A percentile compares a stretch with the other conserved stretches of the same genome.
phyloP scores from a whole-genome alignment of 1,284 basidiomycete genomes.

The Neonothopanus nambi region DNA sequence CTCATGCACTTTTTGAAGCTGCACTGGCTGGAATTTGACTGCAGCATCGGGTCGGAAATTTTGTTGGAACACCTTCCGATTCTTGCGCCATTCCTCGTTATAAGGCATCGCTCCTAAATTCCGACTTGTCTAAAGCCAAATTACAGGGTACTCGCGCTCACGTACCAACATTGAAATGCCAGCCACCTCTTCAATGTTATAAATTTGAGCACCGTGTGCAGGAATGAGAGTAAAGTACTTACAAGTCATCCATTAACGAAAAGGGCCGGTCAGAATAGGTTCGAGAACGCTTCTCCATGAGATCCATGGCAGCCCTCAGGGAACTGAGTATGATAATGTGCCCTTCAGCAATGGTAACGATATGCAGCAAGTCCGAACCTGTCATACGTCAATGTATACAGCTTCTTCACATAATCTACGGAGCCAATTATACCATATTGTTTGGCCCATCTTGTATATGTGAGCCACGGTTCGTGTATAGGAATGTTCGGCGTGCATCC shows the following conservation, averaged over 20 bases:
- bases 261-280: slow-evolving; percentile 4
- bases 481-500: neutral
- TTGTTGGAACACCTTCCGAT: slow-evolving; percentile 30
- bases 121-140: neutral
- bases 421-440: neutral
- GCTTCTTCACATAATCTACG: neutral
- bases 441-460: neutral
- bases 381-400: neutral
- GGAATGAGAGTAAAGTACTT: neutral
- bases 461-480: neutral
- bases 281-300: slow-evolving; percentile 1
- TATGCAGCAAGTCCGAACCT: neutral
- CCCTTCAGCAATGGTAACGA: slow-evolving; percentile 8
- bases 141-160: neutral
- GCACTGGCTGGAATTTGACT: slow-evolving; percentile 20
- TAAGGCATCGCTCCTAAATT: slow-evolving; percentile 18
- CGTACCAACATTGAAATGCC: slow-evolving; percentile 1
- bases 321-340: slow-evolving; percentile 4
- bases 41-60: slow-evolving; percentile 24
- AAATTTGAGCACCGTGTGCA: neutral
- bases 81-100: slow-evolving; percentile 26
- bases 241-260: slow-evolving; percentile 7
- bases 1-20: slow-evolving; percentile 22
- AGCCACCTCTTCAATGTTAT: neutral
- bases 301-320: slow-evolving; percentile 1